Percentiles rank a stretch among this genome's conserved stretches.
Conservation (phyloP, 192 early-diverging fungal genomes). For the Funneliformis mosseae region DNA sequence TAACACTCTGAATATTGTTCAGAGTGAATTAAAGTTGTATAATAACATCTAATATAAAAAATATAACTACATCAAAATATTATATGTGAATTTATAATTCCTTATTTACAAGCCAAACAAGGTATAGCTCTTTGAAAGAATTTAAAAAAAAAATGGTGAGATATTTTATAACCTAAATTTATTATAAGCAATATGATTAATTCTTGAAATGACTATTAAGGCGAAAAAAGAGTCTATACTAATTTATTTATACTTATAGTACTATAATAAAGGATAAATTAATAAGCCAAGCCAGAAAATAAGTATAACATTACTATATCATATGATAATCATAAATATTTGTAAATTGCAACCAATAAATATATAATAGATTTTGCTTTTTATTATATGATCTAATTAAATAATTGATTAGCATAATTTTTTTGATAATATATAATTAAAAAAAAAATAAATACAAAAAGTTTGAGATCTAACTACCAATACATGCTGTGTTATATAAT, state of each 20-base stretch:
- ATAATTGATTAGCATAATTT: too few species aligned
- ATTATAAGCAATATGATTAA: too few species aligned
- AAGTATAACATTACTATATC: slow-evolving; percentile 2
- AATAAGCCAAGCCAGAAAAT: neutral
- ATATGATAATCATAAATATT: neutral
- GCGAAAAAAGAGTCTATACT: neutral
- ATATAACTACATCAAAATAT: slow-evolving; percentile 9
- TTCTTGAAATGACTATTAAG: neutral
- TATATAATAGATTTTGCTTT: too few species aligned
- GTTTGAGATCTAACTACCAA: too few species aligned
- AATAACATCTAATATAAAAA: neutral
- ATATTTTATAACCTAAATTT: neutral
- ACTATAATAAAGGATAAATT: too few species aligned
- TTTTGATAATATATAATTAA: too few species aligned
- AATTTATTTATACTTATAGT: neutral
- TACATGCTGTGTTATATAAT: too few species aligned
- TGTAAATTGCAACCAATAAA: neutral
- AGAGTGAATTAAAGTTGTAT: neutral
- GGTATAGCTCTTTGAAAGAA: slow-evolving; percentile 7
- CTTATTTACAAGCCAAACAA: slow-evolving; percentile 12
- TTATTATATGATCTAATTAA: too few species aligned
- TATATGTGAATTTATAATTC: slow-evolving; percentile 18
- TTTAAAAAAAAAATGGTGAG: slow-evolving; percentile 2
- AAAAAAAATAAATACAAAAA: too few species aligned
- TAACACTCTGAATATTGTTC: neutral